Conservation (phyloP, 2,329 filamentous ascomycete genomes). For the Arachnomyces sp. region DNA sequence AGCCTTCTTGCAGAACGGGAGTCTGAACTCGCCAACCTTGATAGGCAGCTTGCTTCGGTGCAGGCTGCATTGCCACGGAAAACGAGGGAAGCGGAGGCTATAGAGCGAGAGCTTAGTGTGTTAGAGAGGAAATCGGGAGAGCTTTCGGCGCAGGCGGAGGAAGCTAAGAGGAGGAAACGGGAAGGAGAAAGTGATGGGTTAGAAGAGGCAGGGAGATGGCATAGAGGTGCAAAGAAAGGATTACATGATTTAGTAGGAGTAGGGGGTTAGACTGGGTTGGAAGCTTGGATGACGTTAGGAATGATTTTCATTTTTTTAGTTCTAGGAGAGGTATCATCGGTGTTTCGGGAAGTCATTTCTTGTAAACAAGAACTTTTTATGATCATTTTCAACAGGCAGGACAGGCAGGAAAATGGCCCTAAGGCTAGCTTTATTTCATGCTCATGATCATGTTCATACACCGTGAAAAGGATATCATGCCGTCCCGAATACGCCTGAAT, state of each 20-base stretch:
- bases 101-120: slow-evolving; percentile 35
- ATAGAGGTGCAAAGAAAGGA: slow-evolving; percentile 32
- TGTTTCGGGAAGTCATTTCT: neutral
- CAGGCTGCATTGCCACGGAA: slow-evolving; percentile 38
- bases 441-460: slow-evolving; percentile 32
- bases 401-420: slow-evolving; percentile 27
- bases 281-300: slow-evolving; percentile 18
- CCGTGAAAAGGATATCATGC: slow-evolving; percentile 24
- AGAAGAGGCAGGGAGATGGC: slow-evolving; percentile 40
- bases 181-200: slow-evolving; percentile 39
- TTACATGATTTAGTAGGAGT: slow-evolving; percentile 32
- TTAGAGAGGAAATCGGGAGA: slow-evolving; percentile 39
- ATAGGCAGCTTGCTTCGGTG: slow-evolving; percentile 33
- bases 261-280: slow-evolving; percentile 15
- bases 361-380: neutral
- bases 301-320: slow-evolving; percentile 3
- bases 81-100: slow-evolving; percentile 35
- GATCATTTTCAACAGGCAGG: slow-evolving; percentile 1
- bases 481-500: no score
- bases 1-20: slow-evolving; percentile 32
- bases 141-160: slow-evolving; percentile 40
- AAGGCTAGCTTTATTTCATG: slow-evolving; percentile 28
- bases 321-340: neutral
- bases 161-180: slow-evolving; percentile 33
- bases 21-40: slow-evolving; percentile 32